These are phyloP conservation scores for Beauveria australis DNA, from an alignment of 2,329 filamentous ascomycete species.

Conservation along the genomic window DNA sequence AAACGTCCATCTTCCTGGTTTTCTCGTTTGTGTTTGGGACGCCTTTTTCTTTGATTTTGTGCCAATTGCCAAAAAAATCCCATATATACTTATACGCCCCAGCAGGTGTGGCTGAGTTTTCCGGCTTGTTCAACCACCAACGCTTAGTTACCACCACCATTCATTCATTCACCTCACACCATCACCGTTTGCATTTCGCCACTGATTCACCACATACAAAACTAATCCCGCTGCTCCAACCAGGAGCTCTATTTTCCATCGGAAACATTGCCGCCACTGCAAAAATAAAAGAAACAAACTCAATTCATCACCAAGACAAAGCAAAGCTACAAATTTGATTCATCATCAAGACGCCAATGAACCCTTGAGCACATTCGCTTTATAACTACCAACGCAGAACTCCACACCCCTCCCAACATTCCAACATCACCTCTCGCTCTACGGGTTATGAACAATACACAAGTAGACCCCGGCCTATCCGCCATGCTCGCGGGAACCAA, in stretches of 20 bases:
- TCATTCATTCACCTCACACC: neutral
- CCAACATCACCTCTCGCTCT: neutral
- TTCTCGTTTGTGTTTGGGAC: neutral
- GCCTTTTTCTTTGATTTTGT: neutral
- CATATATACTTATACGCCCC: slow-evolving; percentile 6
- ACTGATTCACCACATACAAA: neutral
- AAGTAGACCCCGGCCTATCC: slow-evolving; percentile 3
- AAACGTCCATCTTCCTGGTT: slow-evolving; percentile 3
- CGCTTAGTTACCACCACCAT: neutral
- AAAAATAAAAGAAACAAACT: neutral
- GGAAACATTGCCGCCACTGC: neutral
- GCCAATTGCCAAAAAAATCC: slow-evolving; percentile 1
- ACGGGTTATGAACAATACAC: slow-evolving; percentile 6
- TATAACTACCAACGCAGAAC: neutral
- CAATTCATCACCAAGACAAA: neutral
- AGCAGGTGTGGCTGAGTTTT: slow-evolving; percentile 3
- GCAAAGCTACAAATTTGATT: neutral
- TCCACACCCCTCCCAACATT: neutral
- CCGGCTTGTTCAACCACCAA: neutral
- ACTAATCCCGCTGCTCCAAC: neutral
- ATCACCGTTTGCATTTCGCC: neutral
- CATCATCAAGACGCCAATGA: neutral
- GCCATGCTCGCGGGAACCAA: slow-evolving; percentile 4
- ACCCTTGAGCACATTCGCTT: neutral
- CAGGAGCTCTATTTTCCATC: neutral